These are phyloP conservation scores for Trametes gibbosa DNA, from an alignment of 768 basidiomycete genomes.

Conservation along the genomic window DNA sequence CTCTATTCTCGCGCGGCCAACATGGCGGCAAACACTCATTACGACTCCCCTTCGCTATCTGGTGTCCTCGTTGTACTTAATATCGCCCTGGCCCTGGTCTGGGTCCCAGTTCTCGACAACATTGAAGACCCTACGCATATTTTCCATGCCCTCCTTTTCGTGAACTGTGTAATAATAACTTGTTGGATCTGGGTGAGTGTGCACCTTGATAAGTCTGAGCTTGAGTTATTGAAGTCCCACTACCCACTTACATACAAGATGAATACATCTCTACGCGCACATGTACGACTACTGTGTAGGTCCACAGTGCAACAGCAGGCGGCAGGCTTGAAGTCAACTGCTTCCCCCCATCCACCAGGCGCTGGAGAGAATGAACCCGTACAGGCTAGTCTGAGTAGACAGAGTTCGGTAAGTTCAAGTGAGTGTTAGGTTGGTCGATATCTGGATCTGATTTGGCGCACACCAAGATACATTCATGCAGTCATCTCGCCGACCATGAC, in stretches of 20 bases:
- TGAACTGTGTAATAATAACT: not conserved
- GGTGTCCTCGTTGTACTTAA: conserved; percentile 7
- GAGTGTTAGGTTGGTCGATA: too few species aligned
- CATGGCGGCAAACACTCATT: not conserved
- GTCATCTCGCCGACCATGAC: too few species aligned
- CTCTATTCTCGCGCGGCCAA: not conserved
- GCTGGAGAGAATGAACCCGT: too few species aligned
- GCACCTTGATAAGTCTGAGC: not conserved
- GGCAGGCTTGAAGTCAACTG: too few species aligned
- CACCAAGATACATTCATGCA: too few species aligned
- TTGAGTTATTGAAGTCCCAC: not conserved
- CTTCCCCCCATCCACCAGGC: too few species aligned
- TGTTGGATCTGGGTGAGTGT: conserved; percentile 8
- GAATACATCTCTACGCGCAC: too few species aligned
- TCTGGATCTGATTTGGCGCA: too few species aligned
- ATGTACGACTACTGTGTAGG: too few species aligned
- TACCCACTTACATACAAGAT: not conserved
- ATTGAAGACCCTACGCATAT: not conserved
- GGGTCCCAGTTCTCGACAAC: not conserved
- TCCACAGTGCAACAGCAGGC: too few species aligned
- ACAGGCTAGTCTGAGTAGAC: too few species aligned
- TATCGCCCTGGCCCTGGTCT: not conserved
- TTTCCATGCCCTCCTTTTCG: not conserved
- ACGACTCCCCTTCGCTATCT: not conserved
- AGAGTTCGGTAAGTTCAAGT: too few species aligned